phyloP scores from a whole-genome alignment of 371 early-diverging fungal species.

The Gilbertella persicaria region DNA sequence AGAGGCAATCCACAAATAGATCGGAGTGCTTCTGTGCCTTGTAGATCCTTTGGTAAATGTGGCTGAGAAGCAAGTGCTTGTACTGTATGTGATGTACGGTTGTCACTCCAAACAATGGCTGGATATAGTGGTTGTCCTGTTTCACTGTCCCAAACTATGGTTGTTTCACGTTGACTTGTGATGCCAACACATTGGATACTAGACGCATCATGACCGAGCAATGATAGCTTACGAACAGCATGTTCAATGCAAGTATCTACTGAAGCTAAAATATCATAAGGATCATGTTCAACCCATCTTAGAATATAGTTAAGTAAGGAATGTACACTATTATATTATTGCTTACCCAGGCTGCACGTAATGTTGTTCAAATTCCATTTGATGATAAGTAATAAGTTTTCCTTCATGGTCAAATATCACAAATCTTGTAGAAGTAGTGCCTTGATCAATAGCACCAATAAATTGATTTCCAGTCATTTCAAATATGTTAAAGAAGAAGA shows the following conservation, averaged over 20 bases:
- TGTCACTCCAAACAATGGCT: constrained; percentile 96
- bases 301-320: neutral
- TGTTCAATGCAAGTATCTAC: constrained; percentile 74
- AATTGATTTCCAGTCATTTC: constrained; percentile 41
- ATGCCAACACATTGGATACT: constrained; percentile 84
- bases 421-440: constrained; percentile 90
- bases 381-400: constrained; percentile 71
- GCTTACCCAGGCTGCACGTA: constrained; percentile 77
- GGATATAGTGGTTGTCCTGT: constrained; percentile 86
- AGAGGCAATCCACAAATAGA: constrained; percentile 86
- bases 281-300: constrained; percentile 93
- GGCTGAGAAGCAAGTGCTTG: constrained; percentile 49
- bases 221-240: constrained; percentile 63
- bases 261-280: constrained; percentile 73
- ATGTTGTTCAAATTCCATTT: constrained; percentile 78
- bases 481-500: constrained; percentile 9
- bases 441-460: constrained; percentile 92
- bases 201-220: constrained; percentile 56
- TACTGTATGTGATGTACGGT: constrained; percentile 81
- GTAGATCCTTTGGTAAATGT: constrained; percentile 12
- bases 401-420: constrained; percentile 85
- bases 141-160: constrained; percentile 83
- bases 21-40: constrained; percentile 50
- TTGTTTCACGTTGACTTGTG: constrained; percentile 96
- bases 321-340: neutral